Base-by-base conservation (phyloP, 768 basidiomycete genomes). In the Harrya chromipes region DNA sequence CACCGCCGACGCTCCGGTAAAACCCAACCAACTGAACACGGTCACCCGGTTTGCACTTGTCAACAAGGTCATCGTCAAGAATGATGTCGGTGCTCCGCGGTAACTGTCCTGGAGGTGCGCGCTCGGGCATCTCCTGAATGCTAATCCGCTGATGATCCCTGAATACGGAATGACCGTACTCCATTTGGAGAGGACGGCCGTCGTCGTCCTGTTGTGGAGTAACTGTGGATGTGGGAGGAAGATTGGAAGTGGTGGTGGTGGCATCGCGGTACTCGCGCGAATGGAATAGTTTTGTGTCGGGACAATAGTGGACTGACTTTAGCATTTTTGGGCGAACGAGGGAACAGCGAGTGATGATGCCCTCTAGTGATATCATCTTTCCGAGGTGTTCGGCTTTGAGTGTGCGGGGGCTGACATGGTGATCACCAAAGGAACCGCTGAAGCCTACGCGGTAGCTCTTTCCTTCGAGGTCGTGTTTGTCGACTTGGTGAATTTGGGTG, bases 91-190 rank as follows among this genome's bases (percentile, higher is more conserved):
- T 94, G 61, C 94, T 94, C 41, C 97, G 80, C 39, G 97, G 97
- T 24, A 99, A 76, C 68, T 97, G 95, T 24, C 97, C 97, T 38
- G 97, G 90, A 21, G 97, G 97, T 13, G 97, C 94, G 20, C 97
- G 84, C 71, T 99, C 97, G 3, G 97, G 97, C 95, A 99, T 98
- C 65, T 99, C 97, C 72, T 99, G 97, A 54, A 99, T 98, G 68
- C 85, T 93, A 64, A 98, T 90, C 56, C 93, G 84, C 70, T 99
- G 97, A 69, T 98, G 92, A 70, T 99, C 97, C 49, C 90, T 78
- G 74, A 97, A 99, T 8, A 88, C 81, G 64, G 88, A 91, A 55
- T 86, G 75, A 5, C 97, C 97, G 64, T 84, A 98, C 72, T 99
- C 97, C 58, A 85, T 97, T 69, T 93, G 82, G 42, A 99, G 74